phyloP scores from a whole-genome alignment of 2,329 filamentous ascomycete species.

The Aspergillus novofumigatus region DNA sequence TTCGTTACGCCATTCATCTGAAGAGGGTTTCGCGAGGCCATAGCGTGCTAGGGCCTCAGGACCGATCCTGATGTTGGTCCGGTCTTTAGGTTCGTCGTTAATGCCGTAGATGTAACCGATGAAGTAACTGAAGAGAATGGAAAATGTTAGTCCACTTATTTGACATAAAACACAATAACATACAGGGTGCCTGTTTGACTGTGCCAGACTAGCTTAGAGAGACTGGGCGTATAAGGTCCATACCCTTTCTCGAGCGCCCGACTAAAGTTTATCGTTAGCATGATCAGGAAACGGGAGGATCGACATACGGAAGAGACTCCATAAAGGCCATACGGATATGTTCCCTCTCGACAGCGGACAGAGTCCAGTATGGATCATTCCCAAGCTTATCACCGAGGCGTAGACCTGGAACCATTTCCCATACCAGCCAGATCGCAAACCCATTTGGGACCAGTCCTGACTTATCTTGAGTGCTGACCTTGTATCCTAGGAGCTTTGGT shows the following conservation, averaged over 20 bases:
- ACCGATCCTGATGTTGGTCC: slow-evolving; percentile 3
- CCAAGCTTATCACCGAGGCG: slow-evolving; percentile 6
- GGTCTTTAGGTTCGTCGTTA: slow-evolving; percentile 2
- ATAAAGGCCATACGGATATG: slow-evolving; percentile 7
- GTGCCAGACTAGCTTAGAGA: not conserved
- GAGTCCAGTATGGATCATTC: slow-evolving; percentile 6
- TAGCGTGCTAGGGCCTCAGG: slow-evolving; percentile 3
- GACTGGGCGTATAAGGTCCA: slow-evolving; percentile 6
- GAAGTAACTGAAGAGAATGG: slow-evolving; percentile 7
- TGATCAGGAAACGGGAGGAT: slow-evolving; percentile 6
- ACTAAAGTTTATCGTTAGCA: slow-evolving; percentile 9
- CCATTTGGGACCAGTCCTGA: slow-evolving; percentile 8
- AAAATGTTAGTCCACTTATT: slow-evolving; percentile 6
- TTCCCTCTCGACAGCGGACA: slow-evolving; percentile 6
- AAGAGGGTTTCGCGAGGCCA: slow-evolving; percentile 6
- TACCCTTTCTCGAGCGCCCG: slow-evolving; percentile 6
- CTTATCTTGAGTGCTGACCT: slow-evolving; percentile 4
- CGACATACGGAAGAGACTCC: slow-evolving; percentile 8
- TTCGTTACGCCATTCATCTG: slow-evolving; percentile 6
- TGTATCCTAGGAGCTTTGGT: slow-evolving; percentile 10
- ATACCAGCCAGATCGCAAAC: slow-evolving; percentile 10
- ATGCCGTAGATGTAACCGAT: slow-evolving; percentile 6
- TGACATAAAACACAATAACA: slow-evolving; percentile 1
- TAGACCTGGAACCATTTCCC: slow-evolving; percentile 10
- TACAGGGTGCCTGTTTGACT: not conserved